phyloP scores from a whole-genome alignment of 306 rosid species.

The peach (Prunus persica) region Prunus_persica_NCBIv2 NC_034009.1:31392001-31392500 shows the following conservation, averaged over 20 bases:
- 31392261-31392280: neutral
- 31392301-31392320: neutral
- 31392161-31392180: constrained; percentile 1
- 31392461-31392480: neutral
- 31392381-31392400: neutral
- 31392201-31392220: constrained; percentile 4
- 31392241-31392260: constrained; percentile 8
- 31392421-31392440: neutral
- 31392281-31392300: neutral
- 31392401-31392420: neutral
- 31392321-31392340: neutral
- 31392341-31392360: neutral
- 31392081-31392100: neutral
- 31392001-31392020: neutral
- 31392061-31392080: neutral
- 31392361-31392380: neutral
- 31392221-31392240: neutral
- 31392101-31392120: neutral
- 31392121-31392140: neutral
- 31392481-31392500: neutral
- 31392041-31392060: neutral
- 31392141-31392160: neutral
- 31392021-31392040: neutral
- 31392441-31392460: neutral
- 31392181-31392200: neutral